Conservation (phyloP, 805 yeast species). For the Spathaspora gorwiae region DNA sequence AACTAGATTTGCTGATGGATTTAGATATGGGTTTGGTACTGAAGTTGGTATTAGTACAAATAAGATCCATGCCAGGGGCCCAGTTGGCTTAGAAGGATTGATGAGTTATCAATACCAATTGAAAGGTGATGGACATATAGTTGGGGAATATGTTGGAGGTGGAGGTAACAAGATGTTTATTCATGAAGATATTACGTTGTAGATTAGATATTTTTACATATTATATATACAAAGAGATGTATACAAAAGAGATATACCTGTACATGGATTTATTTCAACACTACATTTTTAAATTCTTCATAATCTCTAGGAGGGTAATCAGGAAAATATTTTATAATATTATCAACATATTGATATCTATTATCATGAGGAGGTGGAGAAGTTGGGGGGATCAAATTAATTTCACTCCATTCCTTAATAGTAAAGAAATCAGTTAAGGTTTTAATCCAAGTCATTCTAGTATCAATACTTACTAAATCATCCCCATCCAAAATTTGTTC, state of each 20-base stretch:
- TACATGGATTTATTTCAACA: neutral
- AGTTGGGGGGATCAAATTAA: slow-evolving; percentile 26
- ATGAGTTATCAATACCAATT: slow-evolving; percentile 93
- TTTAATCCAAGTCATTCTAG: slow-evolving; percentile 70
- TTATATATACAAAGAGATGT: no score
- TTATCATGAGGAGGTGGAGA: slow-evolving; percentile 11
- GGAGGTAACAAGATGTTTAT: slow-evolving; percentile 80
- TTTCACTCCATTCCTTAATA: slow-evolving; percentile 54
- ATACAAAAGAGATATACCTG: no score
- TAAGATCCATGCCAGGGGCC: slow-evolving; percentile 97
- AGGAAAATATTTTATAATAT: slow-evolving; percentile 47
- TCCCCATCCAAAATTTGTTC: slow-evolving; percentile 39
- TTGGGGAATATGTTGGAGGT: slow-evolving; percentile 86
- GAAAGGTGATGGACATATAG: slow-evolving; percentile 90
- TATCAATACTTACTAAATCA: slow-evolving; percentile 47
- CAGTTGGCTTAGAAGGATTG: slow-evolving; percentile 95
- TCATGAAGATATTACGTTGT: slow-evolving; percentile 51
- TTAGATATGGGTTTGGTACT: slow-evolving; percentile 96
- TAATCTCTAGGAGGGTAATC: slow-evolving; percentile 40
- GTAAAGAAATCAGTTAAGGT: slow-evolving; percentile 56
- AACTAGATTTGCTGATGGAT: slow-evolving; percentile 97
- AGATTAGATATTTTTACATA: no score
- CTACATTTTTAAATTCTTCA: slow-evolving; percentile 3
- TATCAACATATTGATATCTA: slow-evolving; percentile 25
- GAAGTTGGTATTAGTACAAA: slow-evolving; percentile 98